Evolutionary conservation across 148 eudicot species (phyloP).

Genomic region (Arctostaphylos glauca): DNA sequence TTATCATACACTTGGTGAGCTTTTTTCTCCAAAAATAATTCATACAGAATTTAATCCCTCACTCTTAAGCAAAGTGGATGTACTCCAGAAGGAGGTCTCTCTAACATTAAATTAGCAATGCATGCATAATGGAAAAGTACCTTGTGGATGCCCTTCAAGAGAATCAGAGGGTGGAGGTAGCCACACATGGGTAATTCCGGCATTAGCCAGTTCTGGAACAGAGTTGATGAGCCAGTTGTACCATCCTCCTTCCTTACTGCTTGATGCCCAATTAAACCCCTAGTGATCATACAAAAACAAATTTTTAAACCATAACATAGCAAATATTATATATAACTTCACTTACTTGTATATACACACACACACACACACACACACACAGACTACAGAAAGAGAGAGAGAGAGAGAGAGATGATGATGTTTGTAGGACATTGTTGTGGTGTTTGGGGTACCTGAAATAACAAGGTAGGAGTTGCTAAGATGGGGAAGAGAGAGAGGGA

Average conservation of each 20-base stretch:
- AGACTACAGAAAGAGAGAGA: no score
- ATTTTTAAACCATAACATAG: no score
- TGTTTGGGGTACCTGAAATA: no score
- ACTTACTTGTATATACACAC: no score
- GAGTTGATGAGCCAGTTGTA: conserved; percentile 46
- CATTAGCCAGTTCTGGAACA: conserved; percentile 47
- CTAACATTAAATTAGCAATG: background rate
- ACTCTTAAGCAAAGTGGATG: background rate
- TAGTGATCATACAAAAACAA: background rate
- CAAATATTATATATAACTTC: no score
- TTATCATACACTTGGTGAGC: no score
- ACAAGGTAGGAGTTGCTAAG: background rate
- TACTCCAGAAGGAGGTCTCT: background rate
- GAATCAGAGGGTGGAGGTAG: conserved; percentile 76
- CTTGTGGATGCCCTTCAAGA: conserved; percentile 43
- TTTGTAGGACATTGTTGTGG: no score
- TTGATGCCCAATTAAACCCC: conserved; percentile 82
- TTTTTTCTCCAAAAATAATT: no score
- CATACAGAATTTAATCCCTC: no score
- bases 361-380: no score
- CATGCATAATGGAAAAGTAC: conserved; percentile 20
- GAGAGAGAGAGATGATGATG: no score
- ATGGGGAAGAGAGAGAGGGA: background rate
- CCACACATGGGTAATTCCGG: conserved; percentile 76
- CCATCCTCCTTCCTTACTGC: conserved; percentile 50